Base-by-base conservation (phyloP, 2,329 filamentous ascomycete genomes). In the Capronia epimyces region DNA sequence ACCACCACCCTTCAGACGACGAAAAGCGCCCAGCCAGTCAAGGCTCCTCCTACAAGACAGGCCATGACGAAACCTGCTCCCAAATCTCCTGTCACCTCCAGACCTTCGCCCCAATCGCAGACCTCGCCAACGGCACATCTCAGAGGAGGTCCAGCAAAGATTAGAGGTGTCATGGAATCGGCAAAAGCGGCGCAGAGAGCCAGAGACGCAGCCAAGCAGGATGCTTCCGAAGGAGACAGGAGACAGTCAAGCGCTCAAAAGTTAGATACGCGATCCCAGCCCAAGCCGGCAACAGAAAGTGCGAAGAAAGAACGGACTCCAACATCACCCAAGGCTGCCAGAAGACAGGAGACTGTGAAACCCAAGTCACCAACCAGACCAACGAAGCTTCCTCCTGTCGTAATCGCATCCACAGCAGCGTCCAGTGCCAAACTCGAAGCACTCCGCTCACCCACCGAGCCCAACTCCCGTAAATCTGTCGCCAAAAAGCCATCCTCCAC, bases 361-460 rank as follows among this genome's bases (percentile, higher is more conserved):
- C 53, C 69, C 7, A 72, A 63, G 50, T 72, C 72, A 20, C 69
- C 71, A 8, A 69, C 67, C 24, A 66, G 63, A 40, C 62, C 71
- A 31, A 62, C 64, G 44, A 72, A 70, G 41, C 63, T 71, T 43
- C 67, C 71, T 24, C 60, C 65, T 39, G 69, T 71, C 16, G 64
- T 66, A 43, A 69, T 68, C 7, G 65, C 72, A 3, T 63, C 69
- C 18, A 73, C 69, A 13, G 64, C 67, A 22, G 60, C 72, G 20
- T 69, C 71, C 27, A 61, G 67, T 4, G 65, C 68, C 8, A 72
- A 67, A 58, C 42, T 43, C 18, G 52, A 55, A 54, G 24, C 43
- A 16, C 52, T 43, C 22, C 44, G 21, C 36, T 52, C 52, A 12
- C 45, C 52, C 8, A 48, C 49, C n/a, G 55, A 57, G 13, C 16